These are phyloP conservation scores for Lolium multiflorum DNA, from an alignment of 176 grass and related monocot species.

Conservation along the genomic window DNA sequence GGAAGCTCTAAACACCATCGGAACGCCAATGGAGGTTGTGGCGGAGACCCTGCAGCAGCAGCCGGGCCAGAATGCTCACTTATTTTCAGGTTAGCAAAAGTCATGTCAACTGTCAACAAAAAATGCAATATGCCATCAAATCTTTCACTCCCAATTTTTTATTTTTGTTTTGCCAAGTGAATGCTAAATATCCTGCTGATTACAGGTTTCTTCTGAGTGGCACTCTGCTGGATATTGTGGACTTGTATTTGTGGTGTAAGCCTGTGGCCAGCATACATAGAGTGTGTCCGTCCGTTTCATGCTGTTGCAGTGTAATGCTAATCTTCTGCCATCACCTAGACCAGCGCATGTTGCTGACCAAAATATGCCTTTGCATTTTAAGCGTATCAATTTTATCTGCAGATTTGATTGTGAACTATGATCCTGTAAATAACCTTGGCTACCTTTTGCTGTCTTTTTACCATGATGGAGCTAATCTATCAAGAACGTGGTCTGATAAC, in stretches of 20 bases:
- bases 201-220: constrained; percentile 46
- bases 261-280: background rate
- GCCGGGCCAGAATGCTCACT: background rate
- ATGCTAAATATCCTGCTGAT: constrained; percentile 13
- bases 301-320: too few species aligned
- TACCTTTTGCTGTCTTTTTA: background rate
- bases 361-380: too few species aligned
- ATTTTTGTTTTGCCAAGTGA: background rate
- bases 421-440: background rate
- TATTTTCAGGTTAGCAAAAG: constrained; percentile 39
- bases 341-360: background rate
- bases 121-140: too few species aligned
- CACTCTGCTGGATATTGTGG: background rate
- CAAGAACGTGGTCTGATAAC: too few species aligned
- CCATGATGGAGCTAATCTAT: background rate
- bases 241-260: background rate
- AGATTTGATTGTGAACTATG: background rate
- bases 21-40: constrained; percentile 22
- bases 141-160: too few species aligned
- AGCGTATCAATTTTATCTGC: too few species aligned
- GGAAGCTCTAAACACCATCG: background rate
- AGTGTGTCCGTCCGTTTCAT: too few species aligned
- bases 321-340: background rate
- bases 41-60: background rate
- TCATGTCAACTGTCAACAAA: background rate